These are phyloP conservation scores for Massarina eburnea DNA, from an alignment of 2,329 filamentous ascomycete species.

Conservation along the genomic window DNA sequence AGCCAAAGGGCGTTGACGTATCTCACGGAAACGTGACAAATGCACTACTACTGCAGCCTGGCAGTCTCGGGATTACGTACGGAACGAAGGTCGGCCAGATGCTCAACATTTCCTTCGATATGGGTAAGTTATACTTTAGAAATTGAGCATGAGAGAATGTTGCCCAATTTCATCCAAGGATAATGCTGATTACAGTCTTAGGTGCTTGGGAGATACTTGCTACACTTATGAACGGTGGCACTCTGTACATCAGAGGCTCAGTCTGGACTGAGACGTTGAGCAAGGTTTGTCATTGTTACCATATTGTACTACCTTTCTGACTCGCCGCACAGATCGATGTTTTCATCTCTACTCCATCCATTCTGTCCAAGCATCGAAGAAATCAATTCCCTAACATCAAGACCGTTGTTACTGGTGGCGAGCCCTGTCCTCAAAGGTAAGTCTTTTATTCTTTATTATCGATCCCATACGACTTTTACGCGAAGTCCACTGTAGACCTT, in stretches of 20 bases:
- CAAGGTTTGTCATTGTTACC: constrained; percentile 40
- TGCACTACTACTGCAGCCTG: constrained; percentile 54
- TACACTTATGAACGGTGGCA: constrained; percentile 60
- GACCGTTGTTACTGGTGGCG: constrained; percentile 58
- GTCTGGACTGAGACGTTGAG: constrained; percentile 52
- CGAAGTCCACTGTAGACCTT: too few relatives aligned
- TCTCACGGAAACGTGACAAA: constrained; percentile 59
- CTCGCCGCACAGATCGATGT: constrained; percentile 48
- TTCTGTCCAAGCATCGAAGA: constrained; percentile 54
- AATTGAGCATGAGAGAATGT: background rate
- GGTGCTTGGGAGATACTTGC: constrained; percentile 64
- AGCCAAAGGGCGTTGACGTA: constrained; percentile 62
- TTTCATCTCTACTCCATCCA: constrained; percentile 59
- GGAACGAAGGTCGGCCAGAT: constrained; percentile 59
- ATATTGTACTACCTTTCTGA: constrained; percentile 5
- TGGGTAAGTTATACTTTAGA: constrained; percentile 50
- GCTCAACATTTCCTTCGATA: constrained; percentile 62
- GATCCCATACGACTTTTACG: too few relatives aligned
- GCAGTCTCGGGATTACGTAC: constrained; percentile 52
- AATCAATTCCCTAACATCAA: constrained; percentile 54
- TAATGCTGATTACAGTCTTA: constrained; percentile 22
- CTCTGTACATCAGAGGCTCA: constrained; percentile 55
- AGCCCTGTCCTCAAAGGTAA: constrained; percentile 53
- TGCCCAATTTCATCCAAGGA: constrained; percentile 1
- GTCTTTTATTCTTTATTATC: constrained; percentile 6